phyloP scores from a whole-genome alignment of 129 eudicot species.

The Flaveria bidentis region DNA sequence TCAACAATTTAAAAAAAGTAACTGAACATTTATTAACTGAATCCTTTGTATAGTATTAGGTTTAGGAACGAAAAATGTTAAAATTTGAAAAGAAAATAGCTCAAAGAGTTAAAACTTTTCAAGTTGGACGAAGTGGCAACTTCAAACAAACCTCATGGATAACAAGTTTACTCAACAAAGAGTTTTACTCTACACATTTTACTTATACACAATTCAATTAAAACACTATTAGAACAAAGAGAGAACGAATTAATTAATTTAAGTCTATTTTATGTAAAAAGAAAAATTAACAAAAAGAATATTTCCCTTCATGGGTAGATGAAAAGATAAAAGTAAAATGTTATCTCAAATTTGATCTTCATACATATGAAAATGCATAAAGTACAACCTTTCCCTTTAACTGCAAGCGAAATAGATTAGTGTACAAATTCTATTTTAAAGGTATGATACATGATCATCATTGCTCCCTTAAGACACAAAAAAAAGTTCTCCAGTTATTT shows the following conservation, averaged over 20 bases:
- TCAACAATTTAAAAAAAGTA: too few species aligned
- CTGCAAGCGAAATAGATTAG: background rate
- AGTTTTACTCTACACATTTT: background rate
- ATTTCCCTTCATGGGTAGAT: background rate
- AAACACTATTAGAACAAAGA: background rate
- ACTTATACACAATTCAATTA: background rate
- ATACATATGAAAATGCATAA: background rate
- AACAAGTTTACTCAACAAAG: background rate
- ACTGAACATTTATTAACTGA: too few species aligned
- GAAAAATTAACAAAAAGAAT: background rate
- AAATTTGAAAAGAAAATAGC: too few species aligned
- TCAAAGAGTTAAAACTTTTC: too few species aligned
- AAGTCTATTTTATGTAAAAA: background rate
- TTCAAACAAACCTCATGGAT: too few species aligned
- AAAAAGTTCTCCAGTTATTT: background rate
- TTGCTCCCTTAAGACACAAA: background rate
- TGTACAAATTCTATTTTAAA: background rate
- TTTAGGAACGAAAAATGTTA: too few species aligned
- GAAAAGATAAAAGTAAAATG: background rate
- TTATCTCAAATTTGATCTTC: background rate
- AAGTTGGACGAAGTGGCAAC: too few species aligned
- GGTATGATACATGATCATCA: background rate
- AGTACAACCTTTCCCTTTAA: background rate
- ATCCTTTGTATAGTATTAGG: too few species aligned
- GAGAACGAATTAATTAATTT: background rate